A percentile compares a stretch with the other conserved stretches of the same genome.
phyloP scores from a whole-genome alignment of 495 filamentous ascomycete genomes.

The Glonium stellatum region DNA sequence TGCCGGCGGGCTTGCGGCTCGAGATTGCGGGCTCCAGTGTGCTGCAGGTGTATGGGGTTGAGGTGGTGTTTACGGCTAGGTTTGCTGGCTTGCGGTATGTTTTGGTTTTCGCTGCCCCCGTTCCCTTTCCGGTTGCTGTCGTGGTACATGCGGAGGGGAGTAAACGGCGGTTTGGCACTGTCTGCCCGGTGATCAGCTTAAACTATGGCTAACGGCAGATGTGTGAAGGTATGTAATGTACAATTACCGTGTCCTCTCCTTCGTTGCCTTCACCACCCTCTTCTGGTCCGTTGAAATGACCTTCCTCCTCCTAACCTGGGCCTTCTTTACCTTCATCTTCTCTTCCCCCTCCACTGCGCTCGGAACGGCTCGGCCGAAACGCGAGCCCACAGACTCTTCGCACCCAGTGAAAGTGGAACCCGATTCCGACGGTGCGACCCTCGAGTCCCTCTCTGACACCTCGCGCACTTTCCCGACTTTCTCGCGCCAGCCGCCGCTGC shows the following conservation, averaged over 20 bases:
- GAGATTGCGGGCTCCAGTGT: slow-evolving; percentile 51
- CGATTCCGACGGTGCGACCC: slow-evolving; percentile 3
- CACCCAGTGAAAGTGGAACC: slow-evolving; percentile 18
- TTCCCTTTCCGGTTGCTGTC: no score
- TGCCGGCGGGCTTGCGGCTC: slow-evolving; percentile 53
- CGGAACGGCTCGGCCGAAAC: slow-evolving; percentile 4
- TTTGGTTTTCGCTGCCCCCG: background rate
- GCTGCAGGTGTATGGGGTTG: slow-evolving; percentile 68
- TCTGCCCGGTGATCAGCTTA: no score
- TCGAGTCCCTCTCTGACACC: slow-evolving; percentile 41
- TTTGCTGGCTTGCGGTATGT: slow-evolving; percentile 62
- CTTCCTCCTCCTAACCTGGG: slow-evolving; percentile 54
- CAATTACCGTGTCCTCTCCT: slow-evolving; percentile 61
- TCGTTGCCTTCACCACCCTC: slow-evolving; percentile 54
- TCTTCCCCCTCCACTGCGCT: background rate
- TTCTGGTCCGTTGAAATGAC: slow-evolving; percentile 73
- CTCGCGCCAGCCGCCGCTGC: slow-evolving; percentile 45
- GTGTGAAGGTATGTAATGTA: slow-evolving; percentile 56
- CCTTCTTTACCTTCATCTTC: slow-evolving; percentile 38
- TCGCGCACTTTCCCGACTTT: slow-evolving; percentile 52
- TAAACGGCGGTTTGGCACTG: no score
- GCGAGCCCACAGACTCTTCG: slow-evolving; percentile 14
- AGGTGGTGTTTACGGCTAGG: slow-evolving; percentile 60
- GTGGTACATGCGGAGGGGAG: no score
- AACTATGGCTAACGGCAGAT: background rate